Evolutionary conservation across 768 basidiomycete genomes (phyloP).

Genomic region (Russula dissimulans): DNA sequence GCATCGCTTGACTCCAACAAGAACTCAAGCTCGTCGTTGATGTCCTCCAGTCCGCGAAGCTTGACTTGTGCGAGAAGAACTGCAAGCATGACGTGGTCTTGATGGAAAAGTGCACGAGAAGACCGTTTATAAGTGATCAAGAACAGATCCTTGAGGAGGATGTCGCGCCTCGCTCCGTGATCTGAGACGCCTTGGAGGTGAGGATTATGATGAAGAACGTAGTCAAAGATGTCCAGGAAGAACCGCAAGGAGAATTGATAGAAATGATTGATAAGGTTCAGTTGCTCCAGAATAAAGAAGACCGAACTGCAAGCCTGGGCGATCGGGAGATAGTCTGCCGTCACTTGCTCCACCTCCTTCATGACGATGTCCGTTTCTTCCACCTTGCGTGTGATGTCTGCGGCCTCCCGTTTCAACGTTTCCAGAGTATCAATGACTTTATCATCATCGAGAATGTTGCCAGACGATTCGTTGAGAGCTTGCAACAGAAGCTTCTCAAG

Average conservation of each 20-base stretch:
- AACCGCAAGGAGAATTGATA: slow-evolving; percentile 97
- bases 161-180: slow-evolving; percentile 59
- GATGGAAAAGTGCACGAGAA: slow-evolving; percentile 80
- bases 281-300: slow-evolving; percentile 94
- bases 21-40: slow-evolving; percentile 80
- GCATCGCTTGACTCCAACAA: slow-evolving; percentile 83
- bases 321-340: slow-evolving; percentile 85
- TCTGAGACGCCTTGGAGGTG: slow-evolving; percentile 76
- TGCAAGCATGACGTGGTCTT: slow-evolving; percentile 85
- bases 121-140: slow-evolving; percentile 80
- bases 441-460: slow-evolving; percentile 97
- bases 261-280: slow-evolving; percentile 92
- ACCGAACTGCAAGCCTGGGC: slow-evolving; percentile 95
- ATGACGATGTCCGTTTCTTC: slow-evolving; percentile 95
- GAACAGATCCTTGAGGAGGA: slow-evolving; percentile 84
- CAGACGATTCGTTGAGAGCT: slow-evolving; percentile 91
- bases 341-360: slow-evolving; percentile 94
- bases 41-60: slow-evolving; percentile 68
- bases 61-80: slow-evolving; percentile 87
- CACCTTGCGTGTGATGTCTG: slow-evolving; percentile 90
- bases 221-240: slow-evolving; percentile 98
- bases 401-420: slow-evolving; percentile 91
- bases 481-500: slow-evolving; percentile 89
- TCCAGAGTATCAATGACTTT: slow-evolving; percentile 96
- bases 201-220: slow-evolving; percentile 85